Percentiles rank a stretch among this genome's conserved stretches.
Evolutionary conservation across 2,329 filamentous ascomycete genomes (phyloP).

Genomic region (Acephala macrosclerotiorum): DNA sequence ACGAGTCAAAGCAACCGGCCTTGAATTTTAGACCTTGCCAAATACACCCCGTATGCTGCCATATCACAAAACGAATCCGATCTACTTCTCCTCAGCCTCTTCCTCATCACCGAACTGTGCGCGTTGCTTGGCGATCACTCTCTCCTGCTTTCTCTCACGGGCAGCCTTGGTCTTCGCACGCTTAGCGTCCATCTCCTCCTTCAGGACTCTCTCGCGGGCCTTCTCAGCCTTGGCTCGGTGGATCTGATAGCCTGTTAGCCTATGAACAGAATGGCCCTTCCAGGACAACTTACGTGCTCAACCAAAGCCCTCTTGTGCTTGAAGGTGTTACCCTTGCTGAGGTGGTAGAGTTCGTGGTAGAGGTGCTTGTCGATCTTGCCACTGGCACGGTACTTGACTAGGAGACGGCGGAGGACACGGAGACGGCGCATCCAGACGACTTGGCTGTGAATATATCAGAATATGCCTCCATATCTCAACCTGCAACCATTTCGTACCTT

Average conservation of each 20-base stretch:
- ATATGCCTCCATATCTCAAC: conserved; percentile 37
- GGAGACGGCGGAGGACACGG: conserved; percentile 96
- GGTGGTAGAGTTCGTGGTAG: conserved; percentile 99
- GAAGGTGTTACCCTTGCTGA: conserved; percentile 99
- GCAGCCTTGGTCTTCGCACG: conserved; percentile 99
- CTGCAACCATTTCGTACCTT: conserved; percentile 67
- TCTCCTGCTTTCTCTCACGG: conserved; percentile 96
- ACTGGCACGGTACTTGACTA: conserved; percentile 99
- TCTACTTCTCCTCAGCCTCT: conserved; percentile 49
- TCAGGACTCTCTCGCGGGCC: conserved; percentile 91
- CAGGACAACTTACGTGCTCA: conserved; percentile 87
- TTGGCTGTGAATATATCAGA: conserved; percentile 68
- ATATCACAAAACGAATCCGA: conserved; percentile 38
- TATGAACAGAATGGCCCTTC: background rate
- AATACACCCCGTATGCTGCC: conserved; percentile 45
- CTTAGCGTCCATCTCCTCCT: conserved; percentile 99
- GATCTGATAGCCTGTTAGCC: conserved; percentile 67
- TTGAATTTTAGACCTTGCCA: conserved; percentile 43
- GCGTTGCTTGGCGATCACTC: conserved; percentile 88
- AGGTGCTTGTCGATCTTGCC: conserved; percentile 99
- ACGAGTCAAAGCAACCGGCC: conserved; percentile 46
- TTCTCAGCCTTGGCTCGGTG: conserved; percentile 99
- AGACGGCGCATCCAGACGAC: conserved; percentile 99
- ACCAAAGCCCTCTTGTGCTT: conserved; percentile 99
- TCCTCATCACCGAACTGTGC: conserved; percentile 79